Evolutionary conservation across 345 rosid species (phyloP), one percentile per base, ranked within the genome.

Genomic region (Carallia pectinifolia): DNA sequence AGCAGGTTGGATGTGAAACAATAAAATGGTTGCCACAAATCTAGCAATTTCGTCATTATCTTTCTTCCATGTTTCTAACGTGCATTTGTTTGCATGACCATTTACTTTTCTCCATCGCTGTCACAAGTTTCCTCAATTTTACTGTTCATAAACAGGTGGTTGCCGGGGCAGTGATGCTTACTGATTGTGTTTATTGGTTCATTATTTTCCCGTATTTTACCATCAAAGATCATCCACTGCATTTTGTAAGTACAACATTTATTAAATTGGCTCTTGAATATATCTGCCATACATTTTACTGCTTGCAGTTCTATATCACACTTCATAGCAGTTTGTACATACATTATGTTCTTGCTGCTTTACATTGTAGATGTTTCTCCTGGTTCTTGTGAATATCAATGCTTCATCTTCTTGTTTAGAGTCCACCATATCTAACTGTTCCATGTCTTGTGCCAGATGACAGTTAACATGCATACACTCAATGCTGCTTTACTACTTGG

Each of bases 121-220:
- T 66, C 61, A 31, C 64, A 15, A 36, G 33, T 54, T 70, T 68
- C n/a, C 38, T 70, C 16, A 62, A 16, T 66, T 56, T 58, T 16
- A 29, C 78, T 31, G 72, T 44, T 68, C 60, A 39, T 74, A 61
- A 53, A 78, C 82, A 89, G 92, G 80, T 76, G 64, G 76, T 66
- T 74, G 88, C 86, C 36, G 92, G 89, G 74, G 89, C 90, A 30
- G 87, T 84, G 53, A 81, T 81, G 83, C 85, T 89, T 31, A 91
- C 90, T 19, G 92, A 89, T 71, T 70, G 78, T 63, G 66, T 86
- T 23, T 91, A 83, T 79, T 91, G 97, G 94, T 40, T 61, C 19
- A 71, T 87, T 68, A 86, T 91, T 79, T 89, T 85, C 69, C 92
- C 91, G 0, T 87, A 81, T 76, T 82, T 89, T 70, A 79, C 86